phyloP scores from a whole-genome alignment of 345 rosid genomes.

The Aquilaria sinensis region DNA sequence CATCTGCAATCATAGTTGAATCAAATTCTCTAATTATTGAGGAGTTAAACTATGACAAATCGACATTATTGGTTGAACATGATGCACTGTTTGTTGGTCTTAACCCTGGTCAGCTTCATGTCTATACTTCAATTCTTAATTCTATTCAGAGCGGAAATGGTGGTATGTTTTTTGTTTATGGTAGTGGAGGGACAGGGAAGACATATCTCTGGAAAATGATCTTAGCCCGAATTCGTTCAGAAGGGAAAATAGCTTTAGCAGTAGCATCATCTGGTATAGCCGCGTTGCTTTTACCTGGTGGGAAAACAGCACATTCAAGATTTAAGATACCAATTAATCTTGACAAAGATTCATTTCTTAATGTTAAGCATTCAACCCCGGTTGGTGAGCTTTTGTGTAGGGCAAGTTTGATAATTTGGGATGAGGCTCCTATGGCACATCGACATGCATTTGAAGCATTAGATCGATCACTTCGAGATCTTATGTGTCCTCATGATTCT shows the following conservation, averaged over 20 bases:
- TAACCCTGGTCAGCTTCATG: background rate
- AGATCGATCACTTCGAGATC: background rate
- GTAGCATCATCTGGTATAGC: slow-evolving; percentile 9
- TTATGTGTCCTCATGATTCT: background rate
- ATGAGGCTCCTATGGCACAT: slow-evolving; percentile 10
- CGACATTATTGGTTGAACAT: background rate
- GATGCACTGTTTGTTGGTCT: background rate
- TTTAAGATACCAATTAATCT: background rate
- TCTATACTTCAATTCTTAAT: background rate
- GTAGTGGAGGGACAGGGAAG: background rate
- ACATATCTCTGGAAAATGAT: background rate
- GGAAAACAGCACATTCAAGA: slow-evolving; percentile 5
- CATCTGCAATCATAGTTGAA: too few relatives aligned
- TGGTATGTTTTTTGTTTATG: background rate
- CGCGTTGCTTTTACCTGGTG: background rate
- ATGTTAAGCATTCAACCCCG: background rate
- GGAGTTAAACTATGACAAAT: background rate
- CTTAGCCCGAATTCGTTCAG: background rate
- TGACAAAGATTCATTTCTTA: background rate
- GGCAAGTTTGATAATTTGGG: slow-evolving; percentile 7
- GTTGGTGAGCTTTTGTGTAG: background rate
- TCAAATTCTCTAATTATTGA: background rate
- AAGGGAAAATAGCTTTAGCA: background rate
- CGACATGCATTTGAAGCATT: slow-evolving; percentile 3
- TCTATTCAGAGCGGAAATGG: background rate